Evolutionary conservation across 169 alveolate genomes (phyloP).

Genomic region (Cytauxzoon felis): DNA sequence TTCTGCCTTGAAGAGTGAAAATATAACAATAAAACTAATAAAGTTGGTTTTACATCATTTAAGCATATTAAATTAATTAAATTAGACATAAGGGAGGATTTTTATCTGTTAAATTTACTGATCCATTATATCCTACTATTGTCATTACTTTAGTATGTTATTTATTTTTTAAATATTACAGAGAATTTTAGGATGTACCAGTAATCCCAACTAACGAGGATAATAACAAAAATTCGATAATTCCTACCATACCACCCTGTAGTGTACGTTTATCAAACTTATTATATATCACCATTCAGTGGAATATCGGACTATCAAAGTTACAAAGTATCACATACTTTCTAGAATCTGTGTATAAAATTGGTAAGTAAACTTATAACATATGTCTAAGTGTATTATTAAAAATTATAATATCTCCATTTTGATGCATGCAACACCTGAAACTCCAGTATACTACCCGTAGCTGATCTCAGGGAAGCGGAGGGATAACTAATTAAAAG

Average conservation of each 20-base stretch:
- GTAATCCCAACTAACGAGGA: slow-evolving; percentile 12
- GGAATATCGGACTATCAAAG: slow-evolving; percentile 38
- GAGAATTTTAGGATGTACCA: slow-evolving; percentile 21
- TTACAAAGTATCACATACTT: slow-evolving; percentile 43
- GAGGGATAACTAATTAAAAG: no score
- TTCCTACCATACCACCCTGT: slow-evolving; percentile 45
- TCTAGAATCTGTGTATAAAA: slow-evolving; percentile 41
- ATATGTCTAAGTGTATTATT: no score
- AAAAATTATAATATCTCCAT: neutral
- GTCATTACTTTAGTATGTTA: slow-evolving; percentile 41
- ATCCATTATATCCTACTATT: slow-evolving; percentile 37
- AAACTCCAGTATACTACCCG: no score
- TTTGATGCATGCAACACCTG: neutral
- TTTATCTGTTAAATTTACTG: slow-evolving; percentile 44
- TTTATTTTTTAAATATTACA: neutral
- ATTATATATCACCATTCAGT: slow-evolving; percentile 7
- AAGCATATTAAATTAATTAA: neutral
- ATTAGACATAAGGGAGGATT: slow-evolving; percentile 18
- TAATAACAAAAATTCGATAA: neutral
- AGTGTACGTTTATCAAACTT: neutral
- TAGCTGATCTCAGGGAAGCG: no score
- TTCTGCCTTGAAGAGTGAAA: slow-evolving; percentile 51
- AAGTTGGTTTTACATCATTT: neutral
- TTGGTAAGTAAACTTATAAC: slow-evolving; percentile 4
- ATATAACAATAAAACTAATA: slow-evolving; percentile 32